Conservation (phyloP, 1,139 yeast species). For the Nakaseomyces nivariensis region DNA sequence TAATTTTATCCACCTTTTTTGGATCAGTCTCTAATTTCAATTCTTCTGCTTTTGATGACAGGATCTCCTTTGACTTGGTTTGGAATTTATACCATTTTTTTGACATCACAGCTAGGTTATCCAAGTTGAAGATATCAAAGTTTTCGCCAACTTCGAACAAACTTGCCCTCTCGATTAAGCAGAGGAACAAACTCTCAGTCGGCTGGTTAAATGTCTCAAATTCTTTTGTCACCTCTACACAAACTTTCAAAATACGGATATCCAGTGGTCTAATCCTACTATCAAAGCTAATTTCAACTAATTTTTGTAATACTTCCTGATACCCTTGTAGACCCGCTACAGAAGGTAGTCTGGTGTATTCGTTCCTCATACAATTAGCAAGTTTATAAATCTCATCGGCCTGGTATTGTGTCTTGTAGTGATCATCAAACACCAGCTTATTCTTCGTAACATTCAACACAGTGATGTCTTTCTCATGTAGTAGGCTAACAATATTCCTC, state of each 20-base stretch:
- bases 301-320: slow-evolving; percentile 1
- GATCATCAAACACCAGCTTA: neutral
- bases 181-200: slow-evolving; percentile 1
- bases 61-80: neutral
- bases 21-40: neutral
- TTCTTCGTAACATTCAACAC: neutral
- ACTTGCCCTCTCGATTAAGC: neutral
- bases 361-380: neutral
- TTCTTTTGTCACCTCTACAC: neutral
- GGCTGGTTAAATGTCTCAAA: neutral
- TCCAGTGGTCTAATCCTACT: neutral
- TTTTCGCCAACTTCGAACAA: slow-evolving; percentile 4
- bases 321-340: slow-evolving; percentile 2
- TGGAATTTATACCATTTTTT: slow-evolving; percentile 12
- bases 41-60: neutral
- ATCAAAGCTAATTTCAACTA: neutral
- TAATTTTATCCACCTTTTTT: neutral
- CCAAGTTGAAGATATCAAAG: neutral
- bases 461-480: neutral
- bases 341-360: neutral
- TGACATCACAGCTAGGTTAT: slow-evolving; percentile 6
- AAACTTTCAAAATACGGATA: neutral
- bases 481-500: neutral
- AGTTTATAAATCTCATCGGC: slow-evolving; percentile 1
- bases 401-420: neutral